phyloP scores from a whole-genome alignment of 2,329 filamentous ascomycete species.

The Cladobotryum protrusum region DNA sequence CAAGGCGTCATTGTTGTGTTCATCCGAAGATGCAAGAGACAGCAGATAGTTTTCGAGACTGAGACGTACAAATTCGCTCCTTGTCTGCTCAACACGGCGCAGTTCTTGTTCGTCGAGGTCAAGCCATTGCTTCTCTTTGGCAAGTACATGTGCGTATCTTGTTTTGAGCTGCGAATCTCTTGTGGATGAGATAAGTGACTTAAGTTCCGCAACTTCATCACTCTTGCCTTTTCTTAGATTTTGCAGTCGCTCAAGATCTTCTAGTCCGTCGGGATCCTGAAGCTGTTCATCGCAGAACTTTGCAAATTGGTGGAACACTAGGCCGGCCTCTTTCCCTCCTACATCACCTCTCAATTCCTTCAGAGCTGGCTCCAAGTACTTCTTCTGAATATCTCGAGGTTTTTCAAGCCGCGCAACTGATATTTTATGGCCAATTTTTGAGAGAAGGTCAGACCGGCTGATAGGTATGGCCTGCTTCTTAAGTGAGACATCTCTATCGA shows the following conservation, averaged over 20 bases:
- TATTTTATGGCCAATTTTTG: constrained; percentile 81
- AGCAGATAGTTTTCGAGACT: constrained; percentile 91
- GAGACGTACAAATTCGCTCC: constrained; percentile 77
- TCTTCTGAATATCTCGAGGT: constrained; percentile 80
- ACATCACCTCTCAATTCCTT: constrained; percentile 66
- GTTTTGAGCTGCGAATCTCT: constrained; percentile 48
- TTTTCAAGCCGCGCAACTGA: constrained; percentile 88
- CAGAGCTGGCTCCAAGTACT: constrained; percentile 79
- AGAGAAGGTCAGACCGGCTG: constrained; percentile 71
- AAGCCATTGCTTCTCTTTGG: constrained; percentile 79
- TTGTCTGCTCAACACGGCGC: constrained; percentile 66
- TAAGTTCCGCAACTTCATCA: constrained; percentile 71
- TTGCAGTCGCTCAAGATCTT: constrained; percentile 76
- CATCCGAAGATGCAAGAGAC: constrained; percentile 76
- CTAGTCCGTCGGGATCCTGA: constrained; percentile 74
- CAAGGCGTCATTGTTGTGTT: constrained; percentile 81
- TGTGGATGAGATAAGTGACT: constrained; percentile 48
- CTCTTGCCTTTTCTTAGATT: constrained; percentile 74
- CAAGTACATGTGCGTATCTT: constrained; percentile 53
- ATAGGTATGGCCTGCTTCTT: constrained; percentile 65
- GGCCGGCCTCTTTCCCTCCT: constrained; percentile 67
- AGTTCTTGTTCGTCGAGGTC: constrained; percentile 87
- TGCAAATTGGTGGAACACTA: constrained; percentile 92
- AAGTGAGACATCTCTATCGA: constrained; percentile 55
- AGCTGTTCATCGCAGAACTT: constrained; percentile 92